These are phyloP conservation scores for Gorgonomyces haynaldii DNA, from an alignment of 192 early-diverging fungal species.

Conservation along the genomic window DNA sequence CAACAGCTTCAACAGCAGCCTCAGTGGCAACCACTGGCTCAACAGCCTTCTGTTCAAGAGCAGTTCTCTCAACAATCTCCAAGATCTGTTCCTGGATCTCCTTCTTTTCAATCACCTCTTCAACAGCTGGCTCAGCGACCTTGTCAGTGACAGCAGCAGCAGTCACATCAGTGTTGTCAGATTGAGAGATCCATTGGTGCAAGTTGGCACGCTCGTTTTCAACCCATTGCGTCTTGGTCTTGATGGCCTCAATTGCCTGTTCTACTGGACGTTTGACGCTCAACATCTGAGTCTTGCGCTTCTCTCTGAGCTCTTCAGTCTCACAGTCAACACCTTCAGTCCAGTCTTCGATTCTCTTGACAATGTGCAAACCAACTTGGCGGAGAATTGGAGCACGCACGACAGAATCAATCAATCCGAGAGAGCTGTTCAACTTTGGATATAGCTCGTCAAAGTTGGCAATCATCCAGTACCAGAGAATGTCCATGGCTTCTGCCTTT, in stretches of 20 bases:
- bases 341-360: constrained; percentile 13
- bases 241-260: constrained; percentile 10
- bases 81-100: too few relatives aligned
- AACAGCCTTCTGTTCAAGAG: too few relatives aligned
- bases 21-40: too few relatives aligned
- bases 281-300: constrained; percentile 2
- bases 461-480: constrained; percentile 3
- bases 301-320: too few relatives aligned
- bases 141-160: too few relatives aligned
- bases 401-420: neutral
- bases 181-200: constrained; percentile 3
- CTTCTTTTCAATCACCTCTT: too few relatives aligned
- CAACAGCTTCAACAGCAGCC: too few relatives aligned
- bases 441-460: constrained; percentile 1
- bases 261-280: constrained; percentile 2
- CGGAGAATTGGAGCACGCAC: neutral
- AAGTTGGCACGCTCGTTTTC: neutral
- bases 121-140: too few relatives aligned
- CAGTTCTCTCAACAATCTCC: too few relatives aligned
- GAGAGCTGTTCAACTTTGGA: neutral
- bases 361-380: constrained; percentile 10
- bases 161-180: too few relatives aligned
- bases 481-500: neutral
- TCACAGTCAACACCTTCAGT: constrained; percentile 7
- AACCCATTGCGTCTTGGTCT: constrained; percentile 4